Evolutionary conservation across 2,329 filamentous ascomycete genomes (phyloP).

Genomic region (Ilyonectria destructans): DNA sequence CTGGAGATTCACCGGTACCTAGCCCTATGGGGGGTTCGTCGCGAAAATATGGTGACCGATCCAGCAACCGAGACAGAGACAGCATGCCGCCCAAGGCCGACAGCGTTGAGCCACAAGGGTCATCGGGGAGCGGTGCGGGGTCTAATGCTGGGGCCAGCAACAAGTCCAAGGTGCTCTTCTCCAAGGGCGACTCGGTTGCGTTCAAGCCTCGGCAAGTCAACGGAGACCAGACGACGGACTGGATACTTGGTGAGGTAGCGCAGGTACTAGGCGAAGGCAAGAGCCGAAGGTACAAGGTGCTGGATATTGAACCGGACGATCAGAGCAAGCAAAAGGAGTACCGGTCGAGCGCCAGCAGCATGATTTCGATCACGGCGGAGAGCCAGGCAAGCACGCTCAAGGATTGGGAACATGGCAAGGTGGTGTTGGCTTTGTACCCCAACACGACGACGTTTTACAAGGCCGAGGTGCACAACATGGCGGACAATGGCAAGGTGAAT

Average conservation of each 20-base stretch:
- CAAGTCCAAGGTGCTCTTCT: conserved; percentile 70
- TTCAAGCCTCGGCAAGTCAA: conserved; percentile 73
- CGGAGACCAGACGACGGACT: conserved; percentile 68
- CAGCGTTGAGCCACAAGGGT: conserved; percentile 69
- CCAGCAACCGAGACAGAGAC: conserved; percentile 63
- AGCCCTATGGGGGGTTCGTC: conserved; percentile 58
- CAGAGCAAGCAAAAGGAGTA: conserved; percentile 78
- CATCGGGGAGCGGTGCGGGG: conserved; percentile 53
- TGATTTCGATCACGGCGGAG: conserved; percentile 81
- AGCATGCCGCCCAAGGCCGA: conserved; percentile 71
- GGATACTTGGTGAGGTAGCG: conserved; percentile 85
- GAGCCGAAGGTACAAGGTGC: conserved; percentile 83
- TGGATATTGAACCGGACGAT: conserved; percentile 84
- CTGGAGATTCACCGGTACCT: conserved; percentile 63
- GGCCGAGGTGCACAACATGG: conserved; percentile 83
- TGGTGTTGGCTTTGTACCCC: conserved; percentile 85
- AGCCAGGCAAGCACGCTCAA: conserved; percentile 65
- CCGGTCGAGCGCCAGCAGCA: conserved; percentile 79
- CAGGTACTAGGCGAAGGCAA: conserved; percentile 84
- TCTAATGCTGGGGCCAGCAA: conserved; percentile 42
- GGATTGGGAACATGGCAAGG: conserved; percentile 78
- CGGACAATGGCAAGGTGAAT: conserved; percentile 70
- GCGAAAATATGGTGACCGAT: conserved; percentile 56
- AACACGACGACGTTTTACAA: conserved; percentile 91
- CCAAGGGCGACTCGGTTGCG: conserved; percentile 76